These are phyloP conservation scores for Euphorbia lathyris DNA, from an alignment of 345 rosid species.

Conservation along the genomic window DNA sequence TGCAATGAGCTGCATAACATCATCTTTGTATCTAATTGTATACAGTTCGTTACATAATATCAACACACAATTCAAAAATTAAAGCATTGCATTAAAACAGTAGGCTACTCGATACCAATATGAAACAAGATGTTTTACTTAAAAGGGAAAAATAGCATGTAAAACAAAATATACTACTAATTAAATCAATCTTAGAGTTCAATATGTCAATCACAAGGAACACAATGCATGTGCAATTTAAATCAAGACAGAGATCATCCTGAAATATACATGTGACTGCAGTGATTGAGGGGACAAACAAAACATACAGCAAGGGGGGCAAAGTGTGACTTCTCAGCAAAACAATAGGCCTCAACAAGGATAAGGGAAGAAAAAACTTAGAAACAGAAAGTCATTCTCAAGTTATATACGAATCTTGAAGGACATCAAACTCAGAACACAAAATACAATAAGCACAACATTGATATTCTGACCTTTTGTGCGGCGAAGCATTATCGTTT, in stretches of 20 bases:
- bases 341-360: not conserved
- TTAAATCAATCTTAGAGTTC: not conserved
- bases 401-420: not conserved
- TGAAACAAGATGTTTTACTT: not conserved
- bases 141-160: not conserved
- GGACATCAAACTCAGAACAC: not conserved
- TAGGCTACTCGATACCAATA: too few relatives aligned
- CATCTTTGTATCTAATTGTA: slow-evolving; percentile 15
- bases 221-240: not conserved
- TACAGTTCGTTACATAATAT: not conserved
- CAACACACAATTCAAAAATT: not conserved
- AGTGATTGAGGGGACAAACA: not conserved
- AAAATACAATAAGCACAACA: not conserved
- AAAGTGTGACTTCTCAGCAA: not conserved
- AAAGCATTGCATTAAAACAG: not conserved
- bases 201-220: not conserved
- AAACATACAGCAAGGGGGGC: not conserved
- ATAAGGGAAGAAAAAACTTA: not conserved
- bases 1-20: slow-evolving; percentile 12
- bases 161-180: not conserved
- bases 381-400: not conserved
- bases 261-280: not conserved
- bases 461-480: slow-evolving; percentile 65
- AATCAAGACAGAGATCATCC: not conserved
- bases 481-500: slow-evolving; percentile 94